Base-by-base conservation (phyloP, 2,329 filamentous ascomycete species). In the Talaromyces funiculosus region DNA sequence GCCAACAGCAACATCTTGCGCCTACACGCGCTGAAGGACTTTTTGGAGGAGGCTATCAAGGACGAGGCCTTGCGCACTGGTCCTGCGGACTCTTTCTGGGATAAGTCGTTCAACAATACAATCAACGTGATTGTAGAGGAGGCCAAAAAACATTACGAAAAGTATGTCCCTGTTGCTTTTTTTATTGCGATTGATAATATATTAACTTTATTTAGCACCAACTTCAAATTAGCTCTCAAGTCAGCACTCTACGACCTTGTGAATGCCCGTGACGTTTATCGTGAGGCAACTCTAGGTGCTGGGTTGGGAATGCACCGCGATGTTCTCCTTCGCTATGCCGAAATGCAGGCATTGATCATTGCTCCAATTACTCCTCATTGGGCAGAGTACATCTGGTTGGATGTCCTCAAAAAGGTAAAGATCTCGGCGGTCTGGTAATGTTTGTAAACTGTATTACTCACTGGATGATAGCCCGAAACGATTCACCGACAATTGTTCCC, bases 301-400 rank as follows among this genome's bases (percentile, higher is more conserved):
- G 89, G 89, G 53, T 84, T 94, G 64, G 87, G 89, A 68, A 93
- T 97, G 88, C 92, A 97, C 79, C 84, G 85, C 67, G 89, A 92
- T 65, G 80, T 95, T 10, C 82, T 93, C 33, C 78, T 85, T 67
- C 85, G 87, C 67, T 99, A 94, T 76, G 86, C 96, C 66, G 89
- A 95, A 77, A 82, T 95, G 20, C 93, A 97, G 75, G 87, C 90
- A 49, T 82, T 96, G 55, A 82, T 97, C 70, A 79, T 97, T 67
- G 84, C 88, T 3, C 89, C 92, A 56, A 87, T 97, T 64, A 88
- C 93, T 2, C 93, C 94, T 61, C 94, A 99, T 77, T 97, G 92
- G 88, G 82, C 90, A 51, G 94, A 99, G 72, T 89, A 96, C 76
- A 86, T 99, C 72, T 97, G 92, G 91, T 85, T 89, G 59, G 93